Evolutionary conservation across 225 moss, liverwort and hornwort species (phyloP).

Genomic region (Pleurozium schreberi): DNA sequence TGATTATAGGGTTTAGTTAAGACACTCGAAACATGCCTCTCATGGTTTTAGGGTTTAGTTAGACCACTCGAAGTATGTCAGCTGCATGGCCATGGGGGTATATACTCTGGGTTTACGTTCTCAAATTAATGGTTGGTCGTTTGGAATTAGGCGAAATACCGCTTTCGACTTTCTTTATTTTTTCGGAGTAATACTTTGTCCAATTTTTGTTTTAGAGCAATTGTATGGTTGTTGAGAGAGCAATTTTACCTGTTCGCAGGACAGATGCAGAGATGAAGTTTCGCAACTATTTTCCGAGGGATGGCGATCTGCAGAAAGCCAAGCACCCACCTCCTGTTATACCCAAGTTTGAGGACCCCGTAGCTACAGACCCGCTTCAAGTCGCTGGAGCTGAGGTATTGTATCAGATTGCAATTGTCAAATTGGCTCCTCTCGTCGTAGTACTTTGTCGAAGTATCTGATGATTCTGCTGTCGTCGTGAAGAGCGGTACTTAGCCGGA

Average conservation of each 20-base stretch:
- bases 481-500: neutral
- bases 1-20: neutral
- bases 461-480: neutral
- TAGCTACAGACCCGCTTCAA: conserved; percentile 48
- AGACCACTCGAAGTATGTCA: neutral
- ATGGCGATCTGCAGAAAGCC: conserved; percentile 66
- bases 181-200: neutral
- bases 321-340: conserved; percentile 70
- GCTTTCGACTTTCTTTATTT: neutral
- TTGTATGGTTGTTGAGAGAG: neutral
- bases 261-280: conserved; percentile 57
- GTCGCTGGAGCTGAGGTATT: conserved; percentile 51
- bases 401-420: neutral
- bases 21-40: neutral
- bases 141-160: neutral
- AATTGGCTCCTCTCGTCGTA: neutral
- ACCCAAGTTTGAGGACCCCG: conserved; percentile 88
- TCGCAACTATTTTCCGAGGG: conserved; percentile 92
- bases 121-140: neutral
- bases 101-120: neutral
- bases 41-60: neutral
- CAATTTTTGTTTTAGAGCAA: too few relatives aligned
- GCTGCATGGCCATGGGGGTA: neutral
- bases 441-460: neutral
- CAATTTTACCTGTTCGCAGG: conserved; percentile 1